These are phyloP conservation scores for Aspergillus hiratsukae DNA, from an alignment of 2,329 filamentous ascomycete genomes.

Conservation along the genomic window DNA sequence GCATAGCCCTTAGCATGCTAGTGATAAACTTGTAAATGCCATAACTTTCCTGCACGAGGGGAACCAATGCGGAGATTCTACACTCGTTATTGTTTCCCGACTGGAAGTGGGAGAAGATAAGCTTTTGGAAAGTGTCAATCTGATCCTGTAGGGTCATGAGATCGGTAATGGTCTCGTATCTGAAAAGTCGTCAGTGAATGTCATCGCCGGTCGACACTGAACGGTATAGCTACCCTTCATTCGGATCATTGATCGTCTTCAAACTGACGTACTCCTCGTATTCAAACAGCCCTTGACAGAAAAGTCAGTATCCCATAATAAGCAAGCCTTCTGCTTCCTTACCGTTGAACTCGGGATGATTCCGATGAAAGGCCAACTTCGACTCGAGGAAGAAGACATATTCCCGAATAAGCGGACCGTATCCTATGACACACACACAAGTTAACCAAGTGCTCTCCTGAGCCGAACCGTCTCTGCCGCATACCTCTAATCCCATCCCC, in stretches of 20 bases:
- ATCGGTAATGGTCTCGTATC: slow-evolving; percentile 89
- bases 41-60: slow-evolving; percentile 94
- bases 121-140: slow-evolving; percentile 97
- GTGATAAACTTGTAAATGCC: slow-evolving; percentile 99
- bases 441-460: neutral
- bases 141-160: slow-evolving; percentile 96
- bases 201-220: neutral
- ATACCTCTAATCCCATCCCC: slow-evolving; percentile 78
- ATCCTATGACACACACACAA: slow-evolving; percentile 48
- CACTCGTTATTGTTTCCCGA: slow-evolving; percentile 92
- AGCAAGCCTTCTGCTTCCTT: slow-evolving; percentile 12
- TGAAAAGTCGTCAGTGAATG: slow-evolving; percentile 26
- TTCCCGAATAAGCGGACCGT: slow-evolving; percentile 88
- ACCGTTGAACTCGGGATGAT: slow-evolving; percentile 97
- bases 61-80: slow-evolving; percentile 87
- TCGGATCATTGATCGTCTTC: slow-evolving; percentile 97
- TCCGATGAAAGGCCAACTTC: slow-evolving; percentile 93
- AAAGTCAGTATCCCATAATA: neutral
- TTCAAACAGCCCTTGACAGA: slow-evolving; percentile 68
- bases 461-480: slow-evolving; percentile 1
- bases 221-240: slow-evolving; percentile 68
- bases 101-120: slow-evolving; percentile 96
- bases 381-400: slow-evolving; percentile 94
- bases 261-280: slow-evolving; percentile 98
- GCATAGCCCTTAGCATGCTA: slow-evolving; percentile 98